Base-by-base conservation (phyloP, 805 yeast genomes). In the Metschnikowia lachancei region DNA sequence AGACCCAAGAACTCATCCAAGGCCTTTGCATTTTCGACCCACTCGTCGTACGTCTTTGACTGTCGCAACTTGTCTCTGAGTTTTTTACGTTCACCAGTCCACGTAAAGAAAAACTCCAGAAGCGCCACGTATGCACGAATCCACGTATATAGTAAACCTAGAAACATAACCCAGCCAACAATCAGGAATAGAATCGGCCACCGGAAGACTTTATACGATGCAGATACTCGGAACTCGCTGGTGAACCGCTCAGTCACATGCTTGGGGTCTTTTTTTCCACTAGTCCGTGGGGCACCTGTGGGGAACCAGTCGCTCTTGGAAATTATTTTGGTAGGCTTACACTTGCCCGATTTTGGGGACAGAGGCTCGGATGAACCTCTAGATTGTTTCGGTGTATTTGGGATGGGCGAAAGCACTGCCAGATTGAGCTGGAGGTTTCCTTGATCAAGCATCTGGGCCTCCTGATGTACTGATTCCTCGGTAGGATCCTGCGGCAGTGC, bases 181-280 rank as follows among this genome's bases (percentile, higher is more conserved):
- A 82, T 77, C 14, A 77, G 63, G 0, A 77, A 39, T 44, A 86
- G 65, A 3, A 84, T 62, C 0, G 94, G 95, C 77, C 85, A 85
- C 36, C 94, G 65, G 22, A 86, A 66, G 1, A 85, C 33, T 3
- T 59, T 54, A 50, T 66, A 72, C 10, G 67, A 54, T 3, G 62
- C 52, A 45, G 66, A 63, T 18, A 65, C 58, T 12, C 75, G 60
- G 53, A 69, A 71, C 50, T 72, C 76, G 49, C 71, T 67, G 28
- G 63, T 55, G 36, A 58, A 50, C 11, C 51, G 47, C 34, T 53
- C 53, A 6, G 51, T 47, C n/a, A 49, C 14, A 28, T 28, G 30
- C 30, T 39, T 35, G 2, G 36, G 30, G 8, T 36, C 43, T 30
- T 41, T 38, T 32, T 45, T 49, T 29, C 34, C 33, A 16, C 42